Evolutionary conservation across 2,329 filamentous ascomycete genomes (phyloP).

Genomic region (Magnaporthiopsis incrustans): DNA sequence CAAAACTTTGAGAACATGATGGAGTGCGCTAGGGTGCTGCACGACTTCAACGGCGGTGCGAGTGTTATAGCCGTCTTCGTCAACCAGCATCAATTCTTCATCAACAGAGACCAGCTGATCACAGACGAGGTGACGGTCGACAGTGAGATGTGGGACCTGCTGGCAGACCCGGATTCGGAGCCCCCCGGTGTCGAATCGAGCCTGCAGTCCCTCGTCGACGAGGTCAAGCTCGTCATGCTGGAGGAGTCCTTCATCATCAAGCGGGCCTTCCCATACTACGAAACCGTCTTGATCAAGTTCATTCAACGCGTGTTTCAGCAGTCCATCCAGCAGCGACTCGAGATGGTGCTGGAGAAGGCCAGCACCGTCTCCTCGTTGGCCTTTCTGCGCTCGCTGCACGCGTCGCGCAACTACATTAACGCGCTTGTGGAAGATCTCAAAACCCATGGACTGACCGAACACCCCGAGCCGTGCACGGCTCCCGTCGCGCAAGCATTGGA

Average conservation of each 20-base stretch:
- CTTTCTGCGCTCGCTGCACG: constrained; percentile 84
- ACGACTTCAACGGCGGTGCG: constrained; percentile 92
- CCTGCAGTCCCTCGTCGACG: constrained; percentile 83
- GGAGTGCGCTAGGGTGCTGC: constrained; percentile 86
- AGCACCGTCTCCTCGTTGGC: constrained; percentile 85
- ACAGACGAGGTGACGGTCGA: constrained; percentile 76
- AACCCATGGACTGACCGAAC: constrained; percentile 85
- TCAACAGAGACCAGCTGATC: constrained; percentile 86
- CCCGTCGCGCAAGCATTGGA: constrained; percentile 72
- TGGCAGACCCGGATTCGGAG: constrained; percentile 90
- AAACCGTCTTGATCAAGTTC: constrained; percentile 87
- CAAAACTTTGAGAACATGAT: constrained; percentile 98
- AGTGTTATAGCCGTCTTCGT: constrained; percentile 95
- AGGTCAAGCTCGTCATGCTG: constrained; percentile 91
- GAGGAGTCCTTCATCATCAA: constrained; percentile 97
- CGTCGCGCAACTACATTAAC: constrained; percentile 82
- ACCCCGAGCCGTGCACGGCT: constrained; percentile 83
- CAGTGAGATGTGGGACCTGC: constrained; percentile 74
- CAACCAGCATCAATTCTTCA: constrained; percentile 99
- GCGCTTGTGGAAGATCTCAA: constrained; percentile 88
- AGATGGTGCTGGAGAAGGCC: constrained; percentile 93
- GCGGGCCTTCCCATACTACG: constrained; percentile 90
- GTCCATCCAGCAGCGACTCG: constrained; percentile 90
- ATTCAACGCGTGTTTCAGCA: constrained; percentile 96
- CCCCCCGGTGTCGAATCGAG: constrained; percentile 87